phyloP scores from a whole-genome alignment of 2,329 filamentous ascomycete species.

The Penicillium sp. region DNA sequence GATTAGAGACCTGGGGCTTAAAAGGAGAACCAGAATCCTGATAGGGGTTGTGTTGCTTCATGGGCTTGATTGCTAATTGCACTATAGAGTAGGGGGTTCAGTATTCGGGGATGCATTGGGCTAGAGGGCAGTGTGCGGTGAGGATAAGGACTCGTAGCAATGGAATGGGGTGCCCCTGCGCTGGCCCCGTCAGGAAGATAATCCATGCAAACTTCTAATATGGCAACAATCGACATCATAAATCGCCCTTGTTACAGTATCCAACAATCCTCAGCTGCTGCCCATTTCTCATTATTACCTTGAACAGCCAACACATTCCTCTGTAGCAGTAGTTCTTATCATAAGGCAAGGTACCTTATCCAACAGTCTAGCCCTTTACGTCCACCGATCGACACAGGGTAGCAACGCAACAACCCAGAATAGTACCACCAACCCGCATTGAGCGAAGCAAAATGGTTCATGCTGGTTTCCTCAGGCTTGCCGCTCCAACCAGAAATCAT shows the following conservation, averaged over 20 bases:
- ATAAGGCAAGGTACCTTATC: conserved; percentile 23
- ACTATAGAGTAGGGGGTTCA: no score
- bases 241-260: no score
- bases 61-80: no score
- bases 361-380: conserved; percentile 27
- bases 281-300: not conserved
- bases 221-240: no score
- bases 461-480: not conserved
- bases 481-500: not conserved
- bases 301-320: not conserved
- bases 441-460: not conserved
- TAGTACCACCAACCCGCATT: conserved; percentile 20
- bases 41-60: no score
- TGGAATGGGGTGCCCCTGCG: not conserved
- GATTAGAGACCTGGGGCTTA: not conserved
- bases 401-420: conserved; percentile 27
- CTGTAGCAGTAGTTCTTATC: conserved; percentile 23
- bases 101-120: no score
- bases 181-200: not conserved
- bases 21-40: not conserved
- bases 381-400: conserved; percentile 31
- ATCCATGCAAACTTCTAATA: not conserved
- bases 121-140: not conserved
- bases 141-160: not conserved
- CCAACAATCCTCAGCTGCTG: no score